Base-by-base conservation (phyloP, 2,329 filamentous ascomycete genomes). In the Colletotrichum sp. region DNA sequence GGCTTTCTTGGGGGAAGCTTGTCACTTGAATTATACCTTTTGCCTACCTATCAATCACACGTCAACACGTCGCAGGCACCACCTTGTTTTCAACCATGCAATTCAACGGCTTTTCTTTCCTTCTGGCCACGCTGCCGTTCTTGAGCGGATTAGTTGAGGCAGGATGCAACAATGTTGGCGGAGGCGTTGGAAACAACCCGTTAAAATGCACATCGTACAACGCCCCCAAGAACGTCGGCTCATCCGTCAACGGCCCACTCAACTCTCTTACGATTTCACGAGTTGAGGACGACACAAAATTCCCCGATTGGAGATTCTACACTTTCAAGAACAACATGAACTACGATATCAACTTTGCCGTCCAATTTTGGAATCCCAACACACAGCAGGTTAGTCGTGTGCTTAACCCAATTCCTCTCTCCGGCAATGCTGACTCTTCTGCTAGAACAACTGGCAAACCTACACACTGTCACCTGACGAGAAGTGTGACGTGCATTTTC, bases 391-490 rank as follows among this genome's bases (percentile, higher is more conserved):
- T 62, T n/a, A 28, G 58, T 4, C 28, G 25, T 4, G 15, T 34
- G 28, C 15, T 32, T 34, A 22, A 0, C 3, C 1, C n/a, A 15
- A 6, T 28, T 58, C 6, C 5, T 18, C 16, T 27, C 39, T 0
- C 10, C 1, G 3, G 3, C 1, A 66, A 15, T 28, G 3, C 65
- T 55, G 28, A 67, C 28, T 10, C 6, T 58, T 8, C 12, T 22
- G 4, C 25, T 58, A 68, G 66, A 68, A 68, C 15, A 16, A 25
- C 18, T 68, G 66, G 66, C 27, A n/a, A 32, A 32, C 27, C 13
- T 66, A 34, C 18, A 68, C 10, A 3, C 27, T 68, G 16, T 28
- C 48, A n/a, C 48, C 48, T 32, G 66, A 52, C 8, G 66, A 68
- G 30, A 39, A 58, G 48, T 68, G 66, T 4, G 25, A 36, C 66